A percentile compares a stretch with the other conserved stretches of the same genome.
Conservation (phyloP, 768 basidiomycete species). For the Hortiboletus campestris region DNA sequence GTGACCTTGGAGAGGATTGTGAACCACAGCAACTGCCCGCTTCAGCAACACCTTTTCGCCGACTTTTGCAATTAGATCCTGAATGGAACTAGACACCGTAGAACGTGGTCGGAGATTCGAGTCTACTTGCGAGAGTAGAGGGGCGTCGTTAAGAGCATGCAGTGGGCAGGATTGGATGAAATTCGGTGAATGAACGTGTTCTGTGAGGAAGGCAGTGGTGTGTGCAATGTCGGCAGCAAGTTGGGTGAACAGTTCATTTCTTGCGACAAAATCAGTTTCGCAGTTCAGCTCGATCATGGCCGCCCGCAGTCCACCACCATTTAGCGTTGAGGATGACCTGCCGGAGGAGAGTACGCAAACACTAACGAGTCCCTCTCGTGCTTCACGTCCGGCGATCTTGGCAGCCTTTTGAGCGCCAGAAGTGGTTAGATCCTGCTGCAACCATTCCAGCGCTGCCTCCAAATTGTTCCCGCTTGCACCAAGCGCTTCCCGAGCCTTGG, state of each 20-base stretch:
- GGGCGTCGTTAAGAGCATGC: slow-evolving; percentile 57
- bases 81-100: slow-evolving; percentile 63
- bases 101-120: slow-evolving; percentile 35
- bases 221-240: slow-evolving; percentile 80
- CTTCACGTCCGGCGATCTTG: slow-evolving; percentile 73
- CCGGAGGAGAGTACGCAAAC: slow-evolving; percentile 73
- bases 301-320: slow-evolving; percentile 58
- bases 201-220: slow-evolving; percentile 72
- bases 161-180: slow-evolving; percentile 52
- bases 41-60: slow-evolving; percentile 77
- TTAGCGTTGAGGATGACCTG: slow-evolving; percentile 35
- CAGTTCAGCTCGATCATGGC: slow-evolving; percentile 92
- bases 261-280: slow-evolving; percentile 95
- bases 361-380: slow-evolving; percentile 78
- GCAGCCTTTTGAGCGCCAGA: slow-evolving; percentile 79
- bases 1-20: slow-evolving; percentile 37
- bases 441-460: slow-evolving; percentile 72
- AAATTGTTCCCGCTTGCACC: slow-evolving; percentile 70
- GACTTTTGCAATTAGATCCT: slow-evolving; percentile 67
- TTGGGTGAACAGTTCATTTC: slow-evolving; percentile 77
- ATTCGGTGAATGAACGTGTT: slow-evolving; percentile 31
- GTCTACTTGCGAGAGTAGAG: slow-evolving; percentile 52
- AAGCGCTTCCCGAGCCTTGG: slow-evolving; percentile 88
- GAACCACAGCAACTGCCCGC: slow-evolving; percentile 48
- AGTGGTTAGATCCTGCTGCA: slow-evolving; percentile 66